A percentile compares a stretch with the other conserved stretches of the same genome.
Evolutionary conservation across 305 asterid species (phyloP).

Genomic region (Fraxinus sp.): DNA sequence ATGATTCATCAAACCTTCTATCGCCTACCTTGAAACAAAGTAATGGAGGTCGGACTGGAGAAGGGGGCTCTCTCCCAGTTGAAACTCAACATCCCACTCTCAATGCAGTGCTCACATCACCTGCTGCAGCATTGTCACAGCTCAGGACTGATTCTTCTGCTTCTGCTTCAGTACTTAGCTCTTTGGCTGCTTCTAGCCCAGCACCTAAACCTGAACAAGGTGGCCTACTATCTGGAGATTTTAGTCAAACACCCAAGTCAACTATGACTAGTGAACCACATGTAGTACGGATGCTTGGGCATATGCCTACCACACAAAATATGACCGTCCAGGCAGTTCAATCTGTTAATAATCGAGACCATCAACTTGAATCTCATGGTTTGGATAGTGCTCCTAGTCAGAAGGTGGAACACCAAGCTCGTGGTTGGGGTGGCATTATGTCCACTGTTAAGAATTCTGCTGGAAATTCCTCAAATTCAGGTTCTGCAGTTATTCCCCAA

Average conservation of each 20-base stretch:
- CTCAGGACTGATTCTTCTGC: slow-evolving; percentile 35
- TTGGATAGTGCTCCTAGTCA: slow-evolving; percentile 38
- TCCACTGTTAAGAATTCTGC: slow-evolving; percentile 51
- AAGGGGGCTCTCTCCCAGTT: slow-evolving; percentile 38
- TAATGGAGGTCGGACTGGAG: slow-evolving; percentile 41
- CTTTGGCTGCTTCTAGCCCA: slow-evolving; percentile 38
- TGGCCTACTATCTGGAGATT: slow-evolving; percentile 26
- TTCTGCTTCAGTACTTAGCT: slow-evolving; percentile 36
- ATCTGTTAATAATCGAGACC: slow-evolving; percentile 45
- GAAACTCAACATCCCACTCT: slow-evolving; percentile 40
- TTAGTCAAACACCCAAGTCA: slow-evolving; percentile 38
- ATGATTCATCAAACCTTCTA: slow-evolving; percentile 51
- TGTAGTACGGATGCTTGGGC: slow-evolving; percentile 35
- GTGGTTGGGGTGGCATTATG: slow-evolving; percentile 47
- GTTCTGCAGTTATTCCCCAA: slow-evolving; percentile 44
- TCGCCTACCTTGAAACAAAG: slow-evolving; percentile 71
- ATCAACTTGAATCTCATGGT: slow-evolving; percentile 41
- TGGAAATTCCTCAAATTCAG: slow-evolving; percentile 50
- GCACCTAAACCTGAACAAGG: slow-evolving; percentile 49
- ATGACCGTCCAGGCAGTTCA: slow-evolving; percentile 38
- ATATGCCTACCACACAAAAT: slow-evolving; percentile 14
- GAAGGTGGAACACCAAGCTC: slow-evolving; percentile 48
- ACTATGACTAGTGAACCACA: slow-evolving; percentile 40
- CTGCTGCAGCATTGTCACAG: slow-evolving; percentile 47
- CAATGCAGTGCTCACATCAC: slow-evolving; percentile 43